These are phyloP conservation scores for Urostyla sp. DNA, from an alignment of 73 alveolate genomes.

Conservation along the genomic window DNA sequence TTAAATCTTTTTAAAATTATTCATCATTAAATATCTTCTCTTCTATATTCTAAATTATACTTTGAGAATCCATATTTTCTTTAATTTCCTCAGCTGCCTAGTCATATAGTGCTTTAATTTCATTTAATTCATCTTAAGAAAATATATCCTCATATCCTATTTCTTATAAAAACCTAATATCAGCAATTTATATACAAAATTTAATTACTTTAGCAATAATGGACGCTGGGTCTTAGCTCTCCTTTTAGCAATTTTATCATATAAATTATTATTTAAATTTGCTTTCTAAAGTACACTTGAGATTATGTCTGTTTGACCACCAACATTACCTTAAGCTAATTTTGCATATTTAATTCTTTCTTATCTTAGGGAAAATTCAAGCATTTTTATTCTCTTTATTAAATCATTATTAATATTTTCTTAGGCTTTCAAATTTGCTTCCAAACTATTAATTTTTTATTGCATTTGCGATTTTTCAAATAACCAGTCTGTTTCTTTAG, in stretches of 20 bases:
- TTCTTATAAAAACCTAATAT: slow-evolving; percentile 69
- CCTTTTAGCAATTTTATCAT: slow-evolving; percentile 58
- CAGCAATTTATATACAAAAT: not conserved
- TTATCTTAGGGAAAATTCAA: slow-evolving; percentile 74
- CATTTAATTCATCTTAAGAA: slow-evolving; percentile 63
- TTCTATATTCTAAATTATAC: slow-evolving; percentile 14
- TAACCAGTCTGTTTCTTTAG: slow-evolving; percentile 81
- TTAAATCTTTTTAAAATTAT: slow-evolving; percentile 7
- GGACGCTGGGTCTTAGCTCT: slow-evolving; percentile 74
- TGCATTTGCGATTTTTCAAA: slow-evolving; percentile 72
- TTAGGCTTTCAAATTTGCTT: slow-evolving; percentile 66
- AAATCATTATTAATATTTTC: slow-evolving; percentile 69
- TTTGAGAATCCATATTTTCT: slow-evolving; percentile 51
- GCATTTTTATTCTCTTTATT: slow-evolving; percentile 77
- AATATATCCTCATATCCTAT: slow-evolving; percentile 81
- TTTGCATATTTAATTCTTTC: slow-evolving; percentile 78
- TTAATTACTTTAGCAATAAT: slow-evolving; percentile 57
- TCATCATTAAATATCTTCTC: slow-evolving; percentile 32
- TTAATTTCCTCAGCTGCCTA: slow-evolving; percentile 53
- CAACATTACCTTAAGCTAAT: slow-evolving; percentile 62
- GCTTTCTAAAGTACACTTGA: slow-evolving; percentile 58
- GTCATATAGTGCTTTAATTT: slow-evolving; percentile 61
- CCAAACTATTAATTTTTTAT: slow-evolving; percentile 53
- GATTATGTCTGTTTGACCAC: slow-evolving; percentile 59
- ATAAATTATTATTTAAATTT: slow-evolving; percentile 30